phyloP scores from a whole-genome alignment of 805 yeast genomes.

The Metschnikowia rubicola region DNA sequence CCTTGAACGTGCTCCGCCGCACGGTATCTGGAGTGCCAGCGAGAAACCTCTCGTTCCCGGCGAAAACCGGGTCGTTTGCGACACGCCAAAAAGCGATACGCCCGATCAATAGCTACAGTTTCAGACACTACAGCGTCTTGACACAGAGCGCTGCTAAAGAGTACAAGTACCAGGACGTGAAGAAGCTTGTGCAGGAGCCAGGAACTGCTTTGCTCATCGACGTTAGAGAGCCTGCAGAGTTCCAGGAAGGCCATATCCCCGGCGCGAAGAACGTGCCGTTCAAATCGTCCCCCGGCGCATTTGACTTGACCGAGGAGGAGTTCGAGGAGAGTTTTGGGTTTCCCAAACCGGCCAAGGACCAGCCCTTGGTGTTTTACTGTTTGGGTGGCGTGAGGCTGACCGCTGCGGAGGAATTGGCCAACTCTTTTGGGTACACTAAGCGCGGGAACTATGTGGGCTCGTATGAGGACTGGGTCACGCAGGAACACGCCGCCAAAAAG shows the following conservation, averaged over 20 bases:
- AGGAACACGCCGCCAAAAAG: slow-evolving; percentile 26
- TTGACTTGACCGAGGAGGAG: slow-evolving; percentile 73
- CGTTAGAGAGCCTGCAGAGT: slow-evolving; percentile 89
- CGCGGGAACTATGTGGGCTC: slow-evolving; percentile 88
- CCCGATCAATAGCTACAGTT: background rate
- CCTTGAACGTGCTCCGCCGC: background rate
- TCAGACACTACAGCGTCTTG: slow-evolving; percentile 33
- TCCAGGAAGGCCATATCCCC: slow-evolving; percentile 72
- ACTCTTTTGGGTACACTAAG: slow-evolving; percentile 79
- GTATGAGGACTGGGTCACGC: slow-evolving; percentile 73
- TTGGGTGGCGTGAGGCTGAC: slow-evolving; percentile 88
- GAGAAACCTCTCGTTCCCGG: slow-evolving; percentile 5
- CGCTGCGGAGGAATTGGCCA: slow-evolving; percentile 88
- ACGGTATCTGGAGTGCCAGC: slow-evolving; percentile 4
- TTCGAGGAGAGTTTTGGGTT: slow-evolving; percentile 80
- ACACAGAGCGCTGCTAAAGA: slow-evolving; percentile 42
- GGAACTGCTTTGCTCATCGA: slow-evolving; percentile 62
- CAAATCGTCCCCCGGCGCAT: slow-evolving; percentile 89
- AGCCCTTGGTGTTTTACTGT: slow-evolving; percentile 85
- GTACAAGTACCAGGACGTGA: slow-evolving; percentile 52
- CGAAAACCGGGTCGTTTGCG: slow-evolving; percentile 3
- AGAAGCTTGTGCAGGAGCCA: slow-evolving; percentile 36
- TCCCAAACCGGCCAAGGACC: slow-evolving; percentile 66
- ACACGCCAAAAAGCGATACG: background rate
- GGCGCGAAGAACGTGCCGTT: slow-evolving; percentile 80